Evolutionary conservation across 2,329 filamentous ascomycete genomes (phyloP).

Genomic region (Cercospora sp.): DNA sequence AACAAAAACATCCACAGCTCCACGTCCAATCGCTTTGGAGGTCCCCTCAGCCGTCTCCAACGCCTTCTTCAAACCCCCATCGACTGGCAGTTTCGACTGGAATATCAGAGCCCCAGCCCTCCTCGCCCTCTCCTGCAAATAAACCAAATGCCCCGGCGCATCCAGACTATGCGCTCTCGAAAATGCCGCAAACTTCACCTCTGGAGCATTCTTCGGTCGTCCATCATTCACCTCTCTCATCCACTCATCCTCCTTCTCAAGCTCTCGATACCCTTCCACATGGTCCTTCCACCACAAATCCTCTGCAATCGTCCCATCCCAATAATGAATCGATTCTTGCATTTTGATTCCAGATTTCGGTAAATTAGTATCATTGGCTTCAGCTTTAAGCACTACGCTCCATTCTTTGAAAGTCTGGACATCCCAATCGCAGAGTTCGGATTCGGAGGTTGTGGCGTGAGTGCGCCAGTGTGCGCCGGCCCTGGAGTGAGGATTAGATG

Average conservation of each 20-base stretch:
- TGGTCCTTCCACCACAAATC: conserved; percentile 44
- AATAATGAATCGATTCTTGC: conserved; percentile 35
- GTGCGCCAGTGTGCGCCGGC: conserved; percentile 53
- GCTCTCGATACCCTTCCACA: conserved; percentile 39
- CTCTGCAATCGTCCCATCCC: conserved; percentile 33
- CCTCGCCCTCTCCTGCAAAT: conserved; percentile 38
- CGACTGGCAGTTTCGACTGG: conserved; percentile 35
- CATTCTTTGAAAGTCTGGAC: conserved; percentile 47
- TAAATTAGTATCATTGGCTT: conserved; percentile 32
- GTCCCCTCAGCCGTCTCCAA: conserved; percentile 34
- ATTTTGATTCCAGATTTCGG: conserved; percentile 33
- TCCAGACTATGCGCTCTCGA: conserved; percentile 44
- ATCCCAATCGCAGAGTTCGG: conserved; percentile 46
- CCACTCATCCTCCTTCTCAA: conserved; percentile 24
- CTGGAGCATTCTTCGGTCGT: conserved; percentile 27
- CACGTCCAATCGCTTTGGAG: conserved; percentile 11
- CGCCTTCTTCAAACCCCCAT: conserved; percentile 34
- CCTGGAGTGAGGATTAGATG: conserved; percentile 33
- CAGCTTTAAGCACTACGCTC: conserved; percentile 38
- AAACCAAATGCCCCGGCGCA: conserved; percentile 42
- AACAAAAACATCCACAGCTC: conserved; percentile 38
- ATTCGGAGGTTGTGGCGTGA: conserved; percentile 40
- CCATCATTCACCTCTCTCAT: conserved; percentile 28
- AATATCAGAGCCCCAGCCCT: conserved; percentile 35
- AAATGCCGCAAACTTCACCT: conserved; percentile 33